Percentiles rank a stretch among this genome's conserved stretches.
These are phyloP conservation scores for Zostera marina DNA, from an alignment of 116 monocot species.

Conservation along the genomic window DNA sequence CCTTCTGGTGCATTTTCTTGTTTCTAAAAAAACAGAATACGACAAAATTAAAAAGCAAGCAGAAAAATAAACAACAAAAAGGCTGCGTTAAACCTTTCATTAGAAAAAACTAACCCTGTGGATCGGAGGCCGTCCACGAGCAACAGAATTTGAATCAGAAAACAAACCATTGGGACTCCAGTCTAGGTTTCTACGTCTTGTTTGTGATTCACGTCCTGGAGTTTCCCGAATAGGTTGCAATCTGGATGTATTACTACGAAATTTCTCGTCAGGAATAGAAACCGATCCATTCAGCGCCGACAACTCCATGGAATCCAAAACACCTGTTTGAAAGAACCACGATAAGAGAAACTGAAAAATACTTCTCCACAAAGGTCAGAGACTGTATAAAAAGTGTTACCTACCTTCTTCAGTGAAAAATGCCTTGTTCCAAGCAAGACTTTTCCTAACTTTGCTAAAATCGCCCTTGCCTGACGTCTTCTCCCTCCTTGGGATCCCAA, in stretches of 20 bases:
- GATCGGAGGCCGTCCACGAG: conserved; percentile 6
- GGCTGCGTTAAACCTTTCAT: not conserved
- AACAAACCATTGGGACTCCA: conserved; percentile 14
- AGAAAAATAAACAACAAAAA: not conserved
- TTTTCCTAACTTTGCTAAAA: conserved; percentile 51
- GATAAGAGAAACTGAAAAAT: not conserved
- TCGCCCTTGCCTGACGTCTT: conserved; percentile 21
- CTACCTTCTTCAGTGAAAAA: conserved; percentile 87
- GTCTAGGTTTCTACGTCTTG: conserved; percentile 8
- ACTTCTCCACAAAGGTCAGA: not conserved
- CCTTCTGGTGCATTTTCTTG: not conserved
- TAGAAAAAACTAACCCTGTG: conserved; percentile 21
- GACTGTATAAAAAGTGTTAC: not conserved
- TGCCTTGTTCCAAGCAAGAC: conserved; percentile 92
- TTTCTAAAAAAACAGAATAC: not conserved
- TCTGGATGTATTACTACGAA: conserved; percentile 2
- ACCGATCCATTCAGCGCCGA: conserved; percentile 33
- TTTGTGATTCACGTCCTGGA: not conserved
- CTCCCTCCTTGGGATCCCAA: not conserved
- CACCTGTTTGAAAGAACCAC: conserved; percentile 33
- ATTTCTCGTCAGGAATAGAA: conserved; percentile 10
- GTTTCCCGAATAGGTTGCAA: conserved; percentile 12
- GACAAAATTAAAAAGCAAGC: not conserved
- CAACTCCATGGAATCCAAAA: conserved; percentile 49
- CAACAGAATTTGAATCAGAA: conserved; percentile 10